Evolutionary conservation across 2,329 filamentous ascomycete genomes (phyloP).

Genomic region (Aspergillus ustus): DNA sequence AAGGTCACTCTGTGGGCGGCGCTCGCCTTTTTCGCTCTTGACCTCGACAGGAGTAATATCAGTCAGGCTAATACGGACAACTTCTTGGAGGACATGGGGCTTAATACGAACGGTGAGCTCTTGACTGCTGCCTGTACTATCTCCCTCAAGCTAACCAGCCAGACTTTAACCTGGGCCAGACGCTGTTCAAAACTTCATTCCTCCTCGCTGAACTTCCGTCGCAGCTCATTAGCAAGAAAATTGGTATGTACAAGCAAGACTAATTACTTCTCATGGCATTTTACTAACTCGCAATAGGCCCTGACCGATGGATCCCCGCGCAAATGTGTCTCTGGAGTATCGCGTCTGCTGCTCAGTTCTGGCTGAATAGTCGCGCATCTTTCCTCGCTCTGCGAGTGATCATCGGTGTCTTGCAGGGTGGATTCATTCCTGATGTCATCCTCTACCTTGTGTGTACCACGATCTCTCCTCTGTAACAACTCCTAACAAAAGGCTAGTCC

Average conservation of each 20-base stretch:
- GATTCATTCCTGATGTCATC: conserved; percentile 2
- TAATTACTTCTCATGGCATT: not conserved
- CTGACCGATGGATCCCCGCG: conserved; percentile 2
- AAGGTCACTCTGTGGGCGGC: conserved; percentile 46
- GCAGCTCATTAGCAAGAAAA: conserved; percentile 2
- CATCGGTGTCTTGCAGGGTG: not conserved
- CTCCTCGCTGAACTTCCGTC: conserved; percentile 30
- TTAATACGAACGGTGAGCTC: conserved; percentile 31
- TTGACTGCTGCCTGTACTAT: not conserved
- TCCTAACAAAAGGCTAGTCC: conserved; percentile 19
- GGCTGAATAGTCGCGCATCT: conserved; percentile 1
- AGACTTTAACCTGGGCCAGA: conserved; percentile 37
- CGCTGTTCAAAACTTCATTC: conserved; percentile 35
- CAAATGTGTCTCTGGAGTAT: conserved; percentile 8
- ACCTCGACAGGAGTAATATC: conserved; percentile 35
- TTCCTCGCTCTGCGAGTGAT: conserved; percentile 1
- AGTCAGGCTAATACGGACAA: conserved; percentile 33
- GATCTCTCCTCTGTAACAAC: not conserved
- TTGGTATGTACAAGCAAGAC: not conserved
- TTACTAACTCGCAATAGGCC: not conserved
- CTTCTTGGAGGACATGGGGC: conserved; percentile 30
- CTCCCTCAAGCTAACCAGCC: not conserved
- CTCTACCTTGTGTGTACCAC: not conserved
- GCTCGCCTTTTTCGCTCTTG: conserved; percentile 50
- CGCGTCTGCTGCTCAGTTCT: not conserved